Evolutionary conservation across 495 filamentous ascomycete genomes (phyloP).

Genomic region (Penicillium angulare): DNA sequence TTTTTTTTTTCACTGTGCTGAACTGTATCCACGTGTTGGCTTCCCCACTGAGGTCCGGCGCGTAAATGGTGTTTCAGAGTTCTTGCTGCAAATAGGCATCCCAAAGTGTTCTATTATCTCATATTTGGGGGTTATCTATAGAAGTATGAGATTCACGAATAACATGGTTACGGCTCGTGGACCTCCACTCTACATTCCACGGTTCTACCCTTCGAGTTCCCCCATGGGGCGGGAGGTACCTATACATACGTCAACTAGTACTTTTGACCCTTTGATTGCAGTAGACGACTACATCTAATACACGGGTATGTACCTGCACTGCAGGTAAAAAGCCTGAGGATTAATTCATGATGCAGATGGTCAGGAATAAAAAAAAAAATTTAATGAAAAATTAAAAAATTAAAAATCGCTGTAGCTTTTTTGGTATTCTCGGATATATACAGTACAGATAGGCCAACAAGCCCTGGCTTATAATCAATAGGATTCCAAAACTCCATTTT

Average conservation of each 20-base stretch:
- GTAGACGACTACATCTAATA: too few species aligned
- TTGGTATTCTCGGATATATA: slow-evolving; percentile 17
- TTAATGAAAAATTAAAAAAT: too few species aligned
- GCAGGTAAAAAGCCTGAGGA: too few species aligned
- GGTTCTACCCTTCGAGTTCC: slow-evolving; percentile 24
- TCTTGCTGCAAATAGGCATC: too few species aligned
- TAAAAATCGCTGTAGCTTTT: too few species aligned
- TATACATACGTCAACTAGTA: neutral
- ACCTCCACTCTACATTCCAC: slow-evolving; percentile 31
- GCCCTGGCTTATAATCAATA: neutral
- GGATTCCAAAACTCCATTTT: slow-evolving; percentile 1
- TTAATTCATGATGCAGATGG: too few species aligned
- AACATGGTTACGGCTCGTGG: slow-evolving; percentile 17
- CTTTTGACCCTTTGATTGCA: too few species aligned
- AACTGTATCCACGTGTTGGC: slow-evolving; percentile 39
- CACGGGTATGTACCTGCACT: too few species aligned
- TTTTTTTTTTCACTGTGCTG: slow-evolving; percentile 27
- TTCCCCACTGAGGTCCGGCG: slow-evolving; percentile 21
- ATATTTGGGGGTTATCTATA: neutral
- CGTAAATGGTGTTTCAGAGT: too few species aligned
- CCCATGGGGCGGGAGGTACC: neutral
- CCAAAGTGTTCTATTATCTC: neutral
- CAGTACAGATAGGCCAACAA: slow-evolving; percentile 5
- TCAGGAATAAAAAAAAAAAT: too few species aligned
- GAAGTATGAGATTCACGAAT: neutral